A percentile compares a stretch with the other conserved stretches of the same genome.
Conservation (phyloP, 106 monocot genomes). For the Acorus calamus region DNA sequence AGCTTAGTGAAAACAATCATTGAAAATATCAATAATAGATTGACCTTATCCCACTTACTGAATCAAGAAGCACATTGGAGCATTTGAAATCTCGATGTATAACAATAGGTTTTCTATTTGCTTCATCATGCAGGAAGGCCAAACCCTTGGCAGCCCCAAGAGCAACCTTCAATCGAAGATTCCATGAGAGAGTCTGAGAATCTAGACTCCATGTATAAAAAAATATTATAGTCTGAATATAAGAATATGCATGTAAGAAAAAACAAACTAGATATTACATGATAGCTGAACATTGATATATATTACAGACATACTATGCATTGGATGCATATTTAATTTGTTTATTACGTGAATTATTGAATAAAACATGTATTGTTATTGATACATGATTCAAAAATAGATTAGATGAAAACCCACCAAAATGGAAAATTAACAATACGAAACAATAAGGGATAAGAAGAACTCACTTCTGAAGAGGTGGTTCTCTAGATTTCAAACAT, state of each 20-base stretch:
- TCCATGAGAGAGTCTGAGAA: constrained; percentile 92
- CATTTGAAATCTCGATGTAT: constrained; percentile 94
- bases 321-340: no score
- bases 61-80: constrained; percentile 69
- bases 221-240: neutral
- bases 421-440: neutral
- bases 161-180: constrained; percentile 73
- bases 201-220: constrained; percentile 54
- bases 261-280: no score
- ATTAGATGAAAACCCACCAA: neutral
- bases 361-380: no score
- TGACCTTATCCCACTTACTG: constrained; percentile 26
- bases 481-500: no score
- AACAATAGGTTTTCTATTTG: constrained; percentile 30
- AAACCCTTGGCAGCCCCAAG: constrained; percentile 86
- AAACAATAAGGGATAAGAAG: neutral
- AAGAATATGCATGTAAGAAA: neutral
- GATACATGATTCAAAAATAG: no score
- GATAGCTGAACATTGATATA: no score
- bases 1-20: neutral
- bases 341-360: no score
- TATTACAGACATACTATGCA: no score
- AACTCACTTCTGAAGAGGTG: no score
- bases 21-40: neutral
- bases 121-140: constrained; percentile 65